Evolutionary conservation across 495 filamentous ascomycete genomes (phyloP).

Genomic region (Penicillium angulare): DNA sequence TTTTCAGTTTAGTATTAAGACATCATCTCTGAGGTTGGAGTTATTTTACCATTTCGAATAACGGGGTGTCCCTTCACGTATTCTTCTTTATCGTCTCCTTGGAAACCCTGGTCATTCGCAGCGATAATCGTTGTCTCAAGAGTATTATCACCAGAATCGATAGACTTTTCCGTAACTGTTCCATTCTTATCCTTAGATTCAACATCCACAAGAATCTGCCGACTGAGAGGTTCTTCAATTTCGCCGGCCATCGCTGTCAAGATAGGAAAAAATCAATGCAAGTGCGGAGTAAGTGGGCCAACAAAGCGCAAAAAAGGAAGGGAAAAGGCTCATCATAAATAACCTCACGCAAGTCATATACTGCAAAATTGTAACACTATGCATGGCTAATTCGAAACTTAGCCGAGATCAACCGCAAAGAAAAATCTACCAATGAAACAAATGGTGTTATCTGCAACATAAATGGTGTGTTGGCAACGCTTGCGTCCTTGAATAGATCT

Average conservation of each 20-base stretch:
- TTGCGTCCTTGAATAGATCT: background rate
- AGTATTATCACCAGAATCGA: background rate
- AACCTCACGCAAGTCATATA: background rate
- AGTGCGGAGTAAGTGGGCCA: background rate
- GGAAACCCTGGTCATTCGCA: background rate
- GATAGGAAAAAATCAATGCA: background rate
- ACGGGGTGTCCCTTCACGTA: conserved; percentile 41
- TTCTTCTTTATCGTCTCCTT: conserved; percentile 1
- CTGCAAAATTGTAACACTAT: background rate
- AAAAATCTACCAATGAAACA: background rate
- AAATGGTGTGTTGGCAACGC: background rate
- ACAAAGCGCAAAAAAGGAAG: background rate
- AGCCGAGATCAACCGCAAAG: background rate
- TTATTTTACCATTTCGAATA: conserved; percentile 17
- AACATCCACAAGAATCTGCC: background rate
- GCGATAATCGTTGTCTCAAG: background rate
- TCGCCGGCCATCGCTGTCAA: background rate
- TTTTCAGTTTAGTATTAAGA: too few relatives aligned
- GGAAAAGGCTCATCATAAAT: background rate
- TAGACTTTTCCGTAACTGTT: background rate
- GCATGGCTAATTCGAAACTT: background rate
- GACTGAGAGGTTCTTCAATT: background rate
- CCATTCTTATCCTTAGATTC: background rate
- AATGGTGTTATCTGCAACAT: background rate
- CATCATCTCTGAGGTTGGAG: too few relatives aligned